These are phyloP conservation scores for Phytophthora tubulina DNA, from an alignment of 352 stramenopile genomes.

Conservation along the genomic window DNA sequence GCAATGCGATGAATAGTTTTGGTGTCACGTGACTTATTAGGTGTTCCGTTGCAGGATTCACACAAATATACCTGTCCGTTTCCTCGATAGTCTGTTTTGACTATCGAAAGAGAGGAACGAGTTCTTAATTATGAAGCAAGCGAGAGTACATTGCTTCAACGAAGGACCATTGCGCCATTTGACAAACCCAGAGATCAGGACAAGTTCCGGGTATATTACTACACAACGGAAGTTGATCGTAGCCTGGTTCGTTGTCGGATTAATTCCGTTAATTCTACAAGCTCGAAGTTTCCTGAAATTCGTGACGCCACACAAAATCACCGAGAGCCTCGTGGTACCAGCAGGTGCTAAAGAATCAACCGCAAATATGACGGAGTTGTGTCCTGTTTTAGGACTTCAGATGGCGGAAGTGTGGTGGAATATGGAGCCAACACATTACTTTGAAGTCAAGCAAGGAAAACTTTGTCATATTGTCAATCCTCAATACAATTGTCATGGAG, in stretches of 20 bases:
- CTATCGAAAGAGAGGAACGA: no score
- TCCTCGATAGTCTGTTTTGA: no score
- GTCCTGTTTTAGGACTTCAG: conserved; percentile 7
- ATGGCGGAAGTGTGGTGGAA: conserved; percentile 14
- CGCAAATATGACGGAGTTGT: conserved; percentile 3
- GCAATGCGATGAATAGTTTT: no score
- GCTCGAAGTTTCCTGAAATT: conserved; percentile 14
- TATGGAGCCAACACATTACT: conserved; percentile 4
- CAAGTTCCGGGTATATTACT: neutral
- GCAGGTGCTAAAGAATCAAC: neutral
- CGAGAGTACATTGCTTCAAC: neutral
- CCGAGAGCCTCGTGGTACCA: neutral
- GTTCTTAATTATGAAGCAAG: neutral
- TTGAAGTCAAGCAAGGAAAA: neutral
- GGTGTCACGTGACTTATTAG: no score
- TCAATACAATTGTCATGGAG: conserved; percentile 26
- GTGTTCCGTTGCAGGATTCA: no score
- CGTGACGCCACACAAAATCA: conserved; percentile 9
- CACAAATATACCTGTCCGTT: no score
- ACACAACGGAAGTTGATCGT: conserved; percentile 1
- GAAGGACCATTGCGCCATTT: neutral
- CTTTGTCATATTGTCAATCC: conserved; percentile 5
- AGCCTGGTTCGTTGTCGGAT: conserved; percentile 5
- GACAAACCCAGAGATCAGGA: neutral
- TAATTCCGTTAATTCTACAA: conserved; percentile 4